Base-by-base conservation (phyloP, 108 stramenopile genomes). In the Cyclotella baltica region DNA sequence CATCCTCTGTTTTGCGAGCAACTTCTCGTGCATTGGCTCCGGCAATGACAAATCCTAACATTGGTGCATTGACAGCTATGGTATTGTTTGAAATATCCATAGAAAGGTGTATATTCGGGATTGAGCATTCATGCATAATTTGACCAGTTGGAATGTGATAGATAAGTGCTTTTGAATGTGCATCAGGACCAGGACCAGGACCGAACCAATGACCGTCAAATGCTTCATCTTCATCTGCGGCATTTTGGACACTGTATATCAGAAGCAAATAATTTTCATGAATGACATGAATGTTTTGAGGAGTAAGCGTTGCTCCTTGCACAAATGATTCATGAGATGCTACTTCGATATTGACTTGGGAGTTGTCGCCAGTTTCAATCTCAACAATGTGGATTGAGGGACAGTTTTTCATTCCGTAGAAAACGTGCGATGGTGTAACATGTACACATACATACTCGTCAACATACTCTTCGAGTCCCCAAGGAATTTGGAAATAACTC, bases 121-220 rank as follows among this genome's bases (percentile, higher is more conserved):
- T n/a, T 19, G 59, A 23, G 38, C 68, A 64, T 34, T 72, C 58
- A 62, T 69, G 72, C 0, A 81, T 40, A 30, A 59, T 43, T 69
- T 31, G 52, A 2, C 67, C 58, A 47, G 64, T 74, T 35, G 80
- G 67, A 29, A 81, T 70, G 25, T 81, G 80, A 64, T 34, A 67
- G 8, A 81, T 48, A 8, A 74, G 15, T 10, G 55, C 62, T 35
- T 36, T 38, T 6, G 28, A 46, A 28, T 50, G 11, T 56, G 29
- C 47, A 33, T 80, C 80, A 43, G 72, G n/a, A n/a, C n/a, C n/a
- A n/a, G n/a, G n/a, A n/a, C n/a, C 72, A 22, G 38, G 31, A 20
- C 73, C 80, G 33, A 80, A 73, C 80, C 80, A 80, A 27, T 81
- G 67, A 5, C 80, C 67, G 29, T 53, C 80, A 18, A 73, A 52